Evolutionary conservation across 208 protist species (phyloP).

Genomic region (Crithidia acanthocephali): DNA sequence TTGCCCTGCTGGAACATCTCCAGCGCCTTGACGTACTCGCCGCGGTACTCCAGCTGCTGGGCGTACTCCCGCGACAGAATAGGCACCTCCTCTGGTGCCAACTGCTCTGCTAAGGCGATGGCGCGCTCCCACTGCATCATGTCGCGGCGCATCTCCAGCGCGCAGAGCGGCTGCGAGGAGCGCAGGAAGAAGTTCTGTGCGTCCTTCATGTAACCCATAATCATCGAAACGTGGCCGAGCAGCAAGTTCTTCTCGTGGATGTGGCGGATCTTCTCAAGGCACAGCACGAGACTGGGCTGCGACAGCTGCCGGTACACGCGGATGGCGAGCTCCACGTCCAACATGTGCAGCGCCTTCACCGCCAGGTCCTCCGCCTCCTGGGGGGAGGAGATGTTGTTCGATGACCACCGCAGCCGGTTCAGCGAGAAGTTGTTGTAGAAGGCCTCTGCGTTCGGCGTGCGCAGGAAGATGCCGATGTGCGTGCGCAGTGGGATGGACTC

Average conservation of each 20-base stretch:
- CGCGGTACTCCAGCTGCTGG: constrained; percentile 96
- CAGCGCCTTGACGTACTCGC: constrained; percentile 91
- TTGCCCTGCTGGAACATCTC: constrained; percentile 89
- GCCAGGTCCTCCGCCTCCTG: constrained; percentile 88
- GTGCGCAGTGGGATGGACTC: constrained; percentile 73
- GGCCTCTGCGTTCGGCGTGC: constrained; percentile 61
- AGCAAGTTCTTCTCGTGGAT: constrained; percentile 96
- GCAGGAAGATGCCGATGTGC: constrained; percentile 64
- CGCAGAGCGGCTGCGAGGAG: constrained; percentile 91
- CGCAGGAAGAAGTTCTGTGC: constrained; percentile 94
- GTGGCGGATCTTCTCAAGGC: constrained; percentile 90
- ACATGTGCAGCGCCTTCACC: constrained; percentile 90
- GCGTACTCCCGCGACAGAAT: constrained; percentile 95
- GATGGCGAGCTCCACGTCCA: constrained; percentile 95
- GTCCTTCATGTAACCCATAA: constrained; percentile 94
- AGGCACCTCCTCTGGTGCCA: constrained; percentile 92
- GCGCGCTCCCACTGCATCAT: constrained; percentile 98
- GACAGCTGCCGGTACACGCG: constrained; percentile 93
- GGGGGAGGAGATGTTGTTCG: constrained; percentile 85
- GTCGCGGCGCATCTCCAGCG: constrained; percentile 97
- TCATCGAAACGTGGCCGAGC: constrained; percentile 95
- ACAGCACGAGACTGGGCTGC: constrained; percentile 93
- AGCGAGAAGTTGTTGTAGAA: constrained; percentile 94
- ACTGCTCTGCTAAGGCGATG: constrained; percentile 90
- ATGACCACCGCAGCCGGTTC: constrained; percentile 91